Percentiles rank a stretch among this genome's conserved stretches.
phyloP scores from a whole-genome alignment of 169 alveolate species.

The Babesia divergens region DNA sequence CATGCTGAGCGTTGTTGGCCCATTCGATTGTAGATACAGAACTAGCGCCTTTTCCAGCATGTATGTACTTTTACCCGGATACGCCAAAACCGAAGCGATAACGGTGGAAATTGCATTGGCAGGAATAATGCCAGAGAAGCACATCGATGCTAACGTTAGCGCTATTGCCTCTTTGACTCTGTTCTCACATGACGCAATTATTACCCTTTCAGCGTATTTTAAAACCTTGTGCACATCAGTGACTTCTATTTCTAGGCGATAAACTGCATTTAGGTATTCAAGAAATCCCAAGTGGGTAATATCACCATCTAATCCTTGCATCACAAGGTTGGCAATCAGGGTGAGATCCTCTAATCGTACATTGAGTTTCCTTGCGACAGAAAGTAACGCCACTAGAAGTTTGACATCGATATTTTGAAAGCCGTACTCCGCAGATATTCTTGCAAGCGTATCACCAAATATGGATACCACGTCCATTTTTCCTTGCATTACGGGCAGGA shows the following conservation, averaged over 20 bases:
- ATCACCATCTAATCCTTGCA: neutral
- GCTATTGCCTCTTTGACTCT: conserved; percentile 1
- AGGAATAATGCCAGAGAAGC: conserved; percentile 1
- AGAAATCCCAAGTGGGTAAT: neutral
- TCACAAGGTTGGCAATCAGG: neutral
- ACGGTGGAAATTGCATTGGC: no score
- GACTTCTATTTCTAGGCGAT: conserved; percentile 6
- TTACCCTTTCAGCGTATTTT: neutral
- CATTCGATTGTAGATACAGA: neutral
- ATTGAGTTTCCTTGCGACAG: conserved; percentile 21
- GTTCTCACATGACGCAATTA: neutral
- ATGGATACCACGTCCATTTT: neutral
- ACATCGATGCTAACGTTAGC: conserved; percentile 1
- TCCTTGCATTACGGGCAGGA: conserved; percentile 11
- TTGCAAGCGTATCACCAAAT: neutral
- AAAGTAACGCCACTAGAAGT: neutral
- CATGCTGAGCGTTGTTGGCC: neutral
- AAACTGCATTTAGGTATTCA: conserved; percentile 26
- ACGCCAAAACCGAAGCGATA: no score
- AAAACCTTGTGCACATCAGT: neutral
- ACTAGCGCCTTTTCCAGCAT: neutral
- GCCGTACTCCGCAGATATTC: neutral
- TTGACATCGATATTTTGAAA: neutral
- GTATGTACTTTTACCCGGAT: no score
- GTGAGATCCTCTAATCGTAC: neutral